These are phyloP conservation scores for Lecanosticta acicola DNA, from an alignment of 2,329 filamentous ascomycete genomes.

Conservation along the genomic window DNA sequence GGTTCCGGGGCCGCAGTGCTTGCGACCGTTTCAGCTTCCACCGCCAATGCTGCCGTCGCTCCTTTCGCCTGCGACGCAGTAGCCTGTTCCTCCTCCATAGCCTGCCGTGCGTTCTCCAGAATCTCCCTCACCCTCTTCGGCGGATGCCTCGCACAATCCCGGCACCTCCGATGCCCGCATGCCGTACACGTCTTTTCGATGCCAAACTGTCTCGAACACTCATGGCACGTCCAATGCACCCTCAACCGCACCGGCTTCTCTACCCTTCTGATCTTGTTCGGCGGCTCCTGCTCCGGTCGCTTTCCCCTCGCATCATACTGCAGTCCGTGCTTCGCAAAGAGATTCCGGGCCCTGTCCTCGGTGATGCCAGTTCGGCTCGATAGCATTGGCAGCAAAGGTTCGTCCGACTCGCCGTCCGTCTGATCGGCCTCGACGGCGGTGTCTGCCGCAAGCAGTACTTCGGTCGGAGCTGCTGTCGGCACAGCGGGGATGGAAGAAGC, in stretches of 20 bases:
- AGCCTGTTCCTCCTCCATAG: conserved; percentile 18
- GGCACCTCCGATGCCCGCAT: conserved; percentile 77
- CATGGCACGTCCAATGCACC: conserved; percentile 73
- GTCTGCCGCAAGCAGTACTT: conserved; percentile 1
- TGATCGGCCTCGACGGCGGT: conserved; percentile 10
- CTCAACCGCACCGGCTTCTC: conserved; percentile 69
- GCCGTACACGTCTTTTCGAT: conserved; percentile 65
- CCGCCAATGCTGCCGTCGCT: conserved; percentile 6
- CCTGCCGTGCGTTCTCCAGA: conserved; percentile 47
- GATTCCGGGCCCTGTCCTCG: conserved; percentile 30
- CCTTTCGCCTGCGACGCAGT: conserved; percentile 2
- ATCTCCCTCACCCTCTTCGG: conserved; percentile 57
- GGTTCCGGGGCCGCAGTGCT: conserved; percentile 2
- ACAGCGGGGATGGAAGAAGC: background rate
- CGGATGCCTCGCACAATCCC: conserved; percentile 70
- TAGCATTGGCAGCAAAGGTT: conserved; percentile 19
- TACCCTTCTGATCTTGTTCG: conserved; percentile 26
- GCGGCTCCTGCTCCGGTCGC: conserved; percentile 15
- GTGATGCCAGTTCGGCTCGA: conserved; percentile 14
- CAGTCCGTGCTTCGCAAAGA: conserved; percentile 42
- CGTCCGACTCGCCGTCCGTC: conserved; percentile 18
- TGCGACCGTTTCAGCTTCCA: background rate
- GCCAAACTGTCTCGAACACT: conserved; percentile 70
- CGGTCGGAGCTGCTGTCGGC: background rate
- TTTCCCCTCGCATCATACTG: conserved; percentile 23